Evolutionary conservation across 1,139 yeast genomes (phyloP).

Genomic region (Trichomonascaceae sp.): DNA sequence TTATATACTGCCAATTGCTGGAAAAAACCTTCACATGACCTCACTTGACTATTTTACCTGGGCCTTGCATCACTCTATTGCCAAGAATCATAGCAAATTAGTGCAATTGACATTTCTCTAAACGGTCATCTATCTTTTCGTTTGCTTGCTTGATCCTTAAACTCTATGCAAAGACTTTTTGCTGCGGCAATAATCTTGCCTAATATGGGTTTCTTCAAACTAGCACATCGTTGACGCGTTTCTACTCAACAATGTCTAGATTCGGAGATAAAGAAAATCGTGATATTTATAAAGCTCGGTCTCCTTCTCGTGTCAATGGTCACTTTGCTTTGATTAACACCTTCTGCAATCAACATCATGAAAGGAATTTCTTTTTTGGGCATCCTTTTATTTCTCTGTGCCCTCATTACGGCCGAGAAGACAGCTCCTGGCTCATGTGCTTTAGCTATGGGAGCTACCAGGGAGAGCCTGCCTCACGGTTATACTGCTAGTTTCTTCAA

Average conservation of each 20-base stretch:
- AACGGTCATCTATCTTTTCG: not conserved
- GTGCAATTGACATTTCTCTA: not conserved
- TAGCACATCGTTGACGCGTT: not conserved
- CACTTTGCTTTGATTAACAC: not conserved
- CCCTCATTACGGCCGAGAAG: not conserved
- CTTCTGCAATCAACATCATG: not conserved
- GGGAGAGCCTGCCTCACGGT: not conserved
- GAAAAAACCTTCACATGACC: not conserved
- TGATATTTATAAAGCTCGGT: not conserved
- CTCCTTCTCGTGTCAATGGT: not conserved
- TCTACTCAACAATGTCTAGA: not conserved
- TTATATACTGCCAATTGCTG: not conserved
- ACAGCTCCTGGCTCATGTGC: not conserved
- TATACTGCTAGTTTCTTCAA: not conserved
- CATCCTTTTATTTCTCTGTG: not conserved
- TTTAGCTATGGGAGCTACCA: not conserved
- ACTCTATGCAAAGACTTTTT: not conserved
- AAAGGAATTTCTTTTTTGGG: not conserved
- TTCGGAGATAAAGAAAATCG: not conserved
- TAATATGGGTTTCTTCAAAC: not conserved
- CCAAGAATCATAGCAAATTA: not conserved
- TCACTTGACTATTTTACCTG: not conserved
- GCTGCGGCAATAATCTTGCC: not conserved
- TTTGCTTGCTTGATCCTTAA: not conserved
- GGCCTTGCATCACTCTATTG: not conserved